Base-by-base conservation (phyloP, 2,329 filamentous ascomycete genomes). In the Colletotrichum cuscutae region DNA sequence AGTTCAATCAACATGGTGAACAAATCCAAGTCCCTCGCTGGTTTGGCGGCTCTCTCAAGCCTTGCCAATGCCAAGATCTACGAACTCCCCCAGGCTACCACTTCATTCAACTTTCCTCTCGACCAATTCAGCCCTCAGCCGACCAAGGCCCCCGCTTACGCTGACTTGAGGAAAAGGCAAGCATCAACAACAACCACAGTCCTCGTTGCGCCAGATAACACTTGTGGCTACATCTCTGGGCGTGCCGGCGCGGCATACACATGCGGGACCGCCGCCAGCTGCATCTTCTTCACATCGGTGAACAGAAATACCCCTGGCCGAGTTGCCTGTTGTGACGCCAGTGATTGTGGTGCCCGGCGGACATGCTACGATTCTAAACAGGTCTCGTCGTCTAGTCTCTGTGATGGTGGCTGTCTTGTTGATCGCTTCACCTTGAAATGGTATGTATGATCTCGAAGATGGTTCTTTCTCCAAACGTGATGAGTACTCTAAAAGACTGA, bases 181-280 rank as follows among this genome's bases (percentile, higher is more conserved):
- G 75, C 75, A 24, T 77, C 74, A 22, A 62, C 73, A n/a, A 78
- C 73, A n/a, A 71, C 78, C 22, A 84, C 81, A 0, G 81, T 85
- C 32, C 80, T 87, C n/a, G 77, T 86, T 66, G 87, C 82, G 12
- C 84, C 85, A 1, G 86, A 88, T 76, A 86, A 86, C 72, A 87
- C 85, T 0, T 89, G 87, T 71, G 87, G 87, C 74, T 89, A 82
- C 76, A 78, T 89, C 52, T 81, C 80, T 35, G 87, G 83, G 37
- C 80, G 79, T 32, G 67, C 80, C 13, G 85, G 79, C 24, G 82
- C 81, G 2, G 80, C 80, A 4, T 86, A 83, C 75, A 83, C 80
- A 13, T 88, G 86, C 73, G 76, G 76, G 15, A 74, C 61, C 22
- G 58, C 52, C 15, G 77, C 76, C 42, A 81, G 77, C 22, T 88